phyloP scores from a whole-genome alignment of 2,329 filamentous ascomycete genomes.

The Xylaria arbuscula region DNA sequence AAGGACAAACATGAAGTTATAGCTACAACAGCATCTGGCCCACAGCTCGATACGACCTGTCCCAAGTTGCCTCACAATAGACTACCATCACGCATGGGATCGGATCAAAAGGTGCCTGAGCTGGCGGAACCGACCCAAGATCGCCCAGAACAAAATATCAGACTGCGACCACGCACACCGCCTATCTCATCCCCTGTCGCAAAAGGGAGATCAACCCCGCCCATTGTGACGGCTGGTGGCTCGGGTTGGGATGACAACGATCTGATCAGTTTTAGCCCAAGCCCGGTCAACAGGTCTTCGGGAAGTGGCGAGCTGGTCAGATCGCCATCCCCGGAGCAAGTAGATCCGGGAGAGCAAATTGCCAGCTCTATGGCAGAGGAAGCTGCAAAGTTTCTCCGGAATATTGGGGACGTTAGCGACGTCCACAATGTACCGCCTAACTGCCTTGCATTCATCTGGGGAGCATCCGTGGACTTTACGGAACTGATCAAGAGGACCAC shows the following conservation, averaged over 20 bases:
- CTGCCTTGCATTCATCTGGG: slow-evolving; percentile 18
- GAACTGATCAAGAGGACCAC: slow-evolving; percentile 4
- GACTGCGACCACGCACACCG: slow-evolving; percentile 9
- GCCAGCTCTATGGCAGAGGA: background rate
- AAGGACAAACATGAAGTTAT: background rate
- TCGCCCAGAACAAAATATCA: background rate
- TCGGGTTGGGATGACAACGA: slow-evolving; percentile 9
- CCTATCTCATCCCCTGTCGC: background rate
- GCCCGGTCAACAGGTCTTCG: background rate
- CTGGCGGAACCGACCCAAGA: no score
- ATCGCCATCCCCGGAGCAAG: background rate
- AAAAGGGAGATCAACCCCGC: background rate
- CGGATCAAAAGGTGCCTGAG: background rate
- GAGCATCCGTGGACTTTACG: slow-evolving; percentile 5
- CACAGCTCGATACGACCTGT: background rate
- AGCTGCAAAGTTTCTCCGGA: slow-evolving; percentile 18
- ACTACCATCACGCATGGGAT: background rate
- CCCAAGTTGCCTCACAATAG: background rate
- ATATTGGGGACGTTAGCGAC: slow-evolving; percentile 25
- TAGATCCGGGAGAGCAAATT: background rate
- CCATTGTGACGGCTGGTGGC: background rate
- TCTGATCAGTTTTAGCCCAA: slow-evolving; percentile 26
- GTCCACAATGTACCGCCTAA: slow-evolving; percentile 26
- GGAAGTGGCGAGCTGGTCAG: background rate
- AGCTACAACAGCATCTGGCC: background rate